A percentile compares a stretch with the other conserved stretches of the same genome.
phyloP scores from a whole-genome alignment of 2,329 filamentous ascomycete genomes.

The Whalleya microplaca region DNA sequence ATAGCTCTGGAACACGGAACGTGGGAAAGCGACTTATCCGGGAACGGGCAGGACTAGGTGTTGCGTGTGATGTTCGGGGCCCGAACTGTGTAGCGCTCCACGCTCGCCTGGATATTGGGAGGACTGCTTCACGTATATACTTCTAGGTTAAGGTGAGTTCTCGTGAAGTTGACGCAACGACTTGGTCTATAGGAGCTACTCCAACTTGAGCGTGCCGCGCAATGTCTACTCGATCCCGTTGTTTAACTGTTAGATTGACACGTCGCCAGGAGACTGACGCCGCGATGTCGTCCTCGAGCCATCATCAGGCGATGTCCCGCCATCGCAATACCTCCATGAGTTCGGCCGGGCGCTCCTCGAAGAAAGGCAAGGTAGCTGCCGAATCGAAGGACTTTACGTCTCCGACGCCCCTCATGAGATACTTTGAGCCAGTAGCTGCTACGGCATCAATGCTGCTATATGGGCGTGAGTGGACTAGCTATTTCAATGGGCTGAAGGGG shows the following conservation, averaged over 20 bases:
- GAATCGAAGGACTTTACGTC: constrained; percentile 57
- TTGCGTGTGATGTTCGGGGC: constrained; percentile 48
- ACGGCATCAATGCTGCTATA: constrained; percentile 92
- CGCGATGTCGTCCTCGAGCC: constrained; percentile 62
- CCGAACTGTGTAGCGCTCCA: constrained; percentile 46
- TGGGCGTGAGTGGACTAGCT: constrained; percentile 50
- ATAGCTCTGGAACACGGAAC: constrained; percentile 31
- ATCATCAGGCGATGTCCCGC: constrained; percentile 52
- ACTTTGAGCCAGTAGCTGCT: constrained; percentile 86
- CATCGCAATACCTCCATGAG: constrained; percentile 63
- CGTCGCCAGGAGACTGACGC: constrained; percentile 40
- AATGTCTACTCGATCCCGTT: constrained; percentile 6
- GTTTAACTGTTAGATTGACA: constrained; percentile 29
- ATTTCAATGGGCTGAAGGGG: background rate
- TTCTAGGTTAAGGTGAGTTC: constrained; percentile 38
- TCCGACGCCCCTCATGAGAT: constrained; percentile 51
- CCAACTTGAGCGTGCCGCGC: constrained; percentile 14
- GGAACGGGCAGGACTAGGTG: constrained; percentile 44
- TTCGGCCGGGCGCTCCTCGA: constrained; percentile 57
- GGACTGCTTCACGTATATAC: constrained; percentile 38
- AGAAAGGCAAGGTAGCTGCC: constrained; percentile 43
- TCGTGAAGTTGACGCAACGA: background rate
- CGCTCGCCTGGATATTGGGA: constrained; percentile 44
- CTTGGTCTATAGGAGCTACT: background rate
- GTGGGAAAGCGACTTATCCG: constrained; percentile 33